Evolutionary conservation across 2,329 filamentous ascomycete genomes (phyloP), one percentile per base, ranked within the genome.

Genomic region (Mariannaea elegans): DNA sequence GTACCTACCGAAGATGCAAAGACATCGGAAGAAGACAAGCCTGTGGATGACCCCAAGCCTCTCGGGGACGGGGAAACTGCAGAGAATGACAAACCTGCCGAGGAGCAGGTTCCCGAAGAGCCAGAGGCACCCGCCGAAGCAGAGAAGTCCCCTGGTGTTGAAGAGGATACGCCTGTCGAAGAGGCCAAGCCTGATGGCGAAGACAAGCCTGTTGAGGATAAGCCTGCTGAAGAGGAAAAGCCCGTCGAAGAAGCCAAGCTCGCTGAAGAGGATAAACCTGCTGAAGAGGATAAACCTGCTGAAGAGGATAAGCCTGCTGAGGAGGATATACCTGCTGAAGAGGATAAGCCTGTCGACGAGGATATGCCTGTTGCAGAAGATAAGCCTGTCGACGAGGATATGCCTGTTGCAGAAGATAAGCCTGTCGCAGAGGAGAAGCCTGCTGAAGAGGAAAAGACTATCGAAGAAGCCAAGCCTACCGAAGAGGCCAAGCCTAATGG

Each of bases 331-430:
- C 32, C 32, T 14, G 32, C 14, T 5, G 32, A 36, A n/a, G 12
- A 13, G 10, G 32, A 54, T 39, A n/a, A 59, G 61, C 23, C 49
- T 19, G 49, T 27, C 9, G 51, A 65, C 51, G 53, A 54, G 50
- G 47, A 53, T 31, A 36, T 14, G 13, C 32, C 32, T n/a, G 14
- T 16, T 7, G 13, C 7, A 36, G 32, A 36, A 8, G 32, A 36
- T 5, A n/a, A 36, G 29, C 36, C 42, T 54, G 31, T 31, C 29
- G 31, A 27, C 7, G 49, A 66, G 36, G 23, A 54, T 7, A 8
- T 14, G 13, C 32, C 32, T n/a, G 14, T 10, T 9, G 12, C 4
- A 36, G 36, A 31, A 13, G 48, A 64, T 24, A 29, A 41, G 14
- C 14, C 48, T 16, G 34, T 16, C 29, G 32, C 18, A 16, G 53